Conservation (phyloP, 805 yeast genomes). For the Clavispora vitiphila region DNA sequence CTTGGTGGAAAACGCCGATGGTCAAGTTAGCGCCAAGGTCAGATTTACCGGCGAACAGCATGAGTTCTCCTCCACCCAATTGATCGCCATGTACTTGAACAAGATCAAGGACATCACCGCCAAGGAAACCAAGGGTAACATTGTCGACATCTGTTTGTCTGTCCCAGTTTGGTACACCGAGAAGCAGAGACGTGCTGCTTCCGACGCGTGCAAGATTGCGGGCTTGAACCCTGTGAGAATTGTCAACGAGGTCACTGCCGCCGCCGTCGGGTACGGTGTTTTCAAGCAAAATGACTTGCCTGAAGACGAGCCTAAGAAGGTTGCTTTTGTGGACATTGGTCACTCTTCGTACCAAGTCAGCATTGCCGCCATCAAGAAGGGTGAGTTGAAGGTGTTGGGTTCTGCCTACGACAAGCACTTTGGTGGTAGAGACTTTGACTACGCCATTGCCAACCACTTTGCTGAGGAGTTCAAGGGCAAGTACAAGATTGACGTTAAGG, state of each 20-base stretch:
- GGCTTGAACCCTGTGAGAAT: slow-evolving; percentile 98
- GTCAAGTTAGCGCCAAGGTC: slow-evolving; percentile 80
- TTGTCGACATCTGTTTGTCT: slow-evolving; percentile 85
- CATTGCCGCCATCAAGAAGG: slow-evolving; percentile 87
- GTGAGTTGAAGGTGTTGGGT: slow-evolving; percentile 90
- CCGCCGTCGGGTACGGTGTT: slow-evolving; percentile 98
- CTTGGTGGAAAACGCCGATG: slow-evolving; percentile 64
- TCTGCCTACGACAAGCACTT: slow-evolving; percentile 92
- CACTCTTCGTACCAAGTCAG: slow-evolving; percentile 92
- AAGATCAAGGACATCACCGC: slow-evolving; percentile 78
- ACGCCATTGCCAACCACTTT: slow-evolving; percentile 89
- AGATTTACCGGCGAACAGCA: slow-evolving; percentile 74
- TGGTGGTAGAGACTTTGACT: slow-evolving; percentile 97
- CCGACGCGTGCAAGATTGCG: slow-evolving; percentile 93
- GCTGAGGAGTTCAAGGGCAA: slow-evolving; percentile 88
- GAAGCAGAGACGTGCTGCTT: slow-evolving; percentile 91
- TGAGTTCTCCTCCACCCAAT: slow-evolving; percentile 81
- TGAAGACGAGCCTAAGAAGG: slow-evolving; percentile 84
- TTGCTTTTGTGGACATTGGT: slow-evolving; percentile 95
- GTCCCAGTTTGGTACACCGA: slow-evolving; percentile 98
- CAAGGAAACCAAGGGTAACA: slow-evolving; percentile 75
- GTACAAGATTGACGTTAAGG: slow-evolving; percentile 87
- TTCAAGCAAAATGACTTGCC: slow-evolving; percentile 91
- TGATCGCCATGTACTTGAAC: slow-evolving; percentile 91
- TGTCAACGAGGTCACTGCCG: slow-evolving; percentile 96